Base-by-base conservation (phyloP, 1,284 basidiomycete genomes). In the Cutaneotrichosporon cutaneum region DNA sequence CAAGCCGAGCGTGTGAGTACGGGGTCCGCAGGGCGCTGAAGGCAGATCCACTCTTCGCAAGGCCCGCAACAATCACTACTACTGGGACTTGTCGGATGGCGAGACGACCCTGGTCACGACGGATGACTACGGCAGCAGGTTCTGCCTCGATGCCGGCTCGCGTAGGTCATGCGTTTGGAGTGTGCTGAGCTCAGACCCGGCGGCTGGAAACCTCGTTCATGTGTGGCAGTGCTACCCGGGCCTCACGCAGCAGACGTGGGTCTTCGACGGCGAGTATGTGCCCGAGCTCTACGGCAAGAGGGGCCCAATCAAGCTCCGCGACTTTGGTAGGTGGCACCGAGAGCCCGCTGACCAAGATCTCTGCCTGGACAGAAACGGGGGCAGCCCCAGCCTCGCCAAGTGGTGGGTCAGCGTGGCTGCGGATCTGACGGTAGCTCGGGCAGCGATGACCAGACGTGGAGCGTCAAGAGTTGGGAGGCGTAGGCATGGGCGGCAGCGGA, bases 61-160 rank as follows among this genome's bases (percentile, higher is more conserved):
- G 39, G 39, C 39, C 16, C 39, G 39, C 39, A 42, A 42, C 39
- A 42, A 42, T n/a, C 39, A 42, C 39, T 42, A 42, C 39, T 42
- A 42, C 39, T 42, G 39, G 39, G 39, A 8, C 39, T n/a, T 42
- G 16, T 42, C 39, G 39, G 39, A 42, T 18, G 39, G 39, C 39
- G 6, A 42, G 18, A 42, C 39, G 2, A n/a, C 39, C 18, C 16
- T 42, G 2, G 39, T 42, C 18, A 42, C 39, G 16, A 42, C 39
- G 16, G 39, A 42, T 18, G 39, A 42, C 18, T 42, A 42, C 9
- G 66, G 66, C 21, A 68, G 62, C 39, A 68, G 72, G 62, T 71
- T 59, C 55, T 75, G 73, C 58, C 64, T 72, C 21, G 72, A 73
- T 54, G 68, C 72, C 6, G 63, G 66, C 4, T 47, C 57, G 9